Base-by-base conservation (phyloP, 2,329 filamentous ascomycete species). In the Cladophialophora chaetospira region DNA sequence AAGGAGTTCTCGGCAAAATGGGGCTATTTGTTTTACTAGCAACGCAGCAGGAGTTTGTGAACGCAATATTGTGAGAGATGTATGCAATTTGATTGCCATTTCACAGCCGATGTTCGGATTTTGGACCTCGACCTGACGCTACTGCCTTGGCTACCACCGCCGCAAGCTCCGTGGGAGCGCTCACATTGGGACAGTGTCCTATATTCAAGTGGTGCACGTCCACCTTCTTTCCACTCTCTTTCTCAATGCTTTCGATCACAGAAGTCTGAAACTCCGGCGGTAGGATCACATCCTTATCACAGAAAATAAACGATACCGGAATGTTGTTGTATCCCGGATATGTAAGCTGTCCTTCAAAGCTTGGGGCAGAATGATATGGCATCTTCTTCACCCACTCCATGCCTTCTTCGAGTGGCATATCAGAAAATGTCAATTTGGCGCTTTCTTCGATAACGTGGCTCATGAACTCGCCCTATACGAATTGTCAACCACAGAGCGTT, bases 1-100 rank as follows among this genome's bases (percentile, higher is more conserved):
- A 67, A 67, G 50, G 64, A 97, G 84, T 77, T 99, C 92, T 4
- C 94, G 93, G 33, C 97, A 92, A 70, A 99, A 99, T 0, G 94
- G 94, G 29, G 94, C 91, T 65, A 90, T 89, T 68, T 94, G 91
- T 64, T 89, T 81, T 61, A 65, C 40, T 62, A 49, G 53, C 5
- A 23, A 3, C 19, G 13, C 4, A 4, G 10, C 42, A 44, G 19
- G 17, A 3, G 13, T 15, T 15, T 11, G 17, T 25, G 9, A 13
- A 11, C 10, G n/a, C n/a, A n/a, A n/a, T n/a, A n/a, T n/a, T n/a
- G n/a, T n/a, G n/a, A n/a, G n/a, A n/a, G n/a, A n/a, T n/a, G n/a
- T n/a, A n/a, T n/a, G n/a, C n/a, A n/a, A n/a, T n/a, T n/a, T n/a
- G n/a, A n/a, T n/a, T n/a, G n/a, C n/a, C n/a, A n/a, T n/a, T n/a